Conservation (phyloP, 306 rosid genomes). For the Dalbergia cochinchinensis region DNA sequence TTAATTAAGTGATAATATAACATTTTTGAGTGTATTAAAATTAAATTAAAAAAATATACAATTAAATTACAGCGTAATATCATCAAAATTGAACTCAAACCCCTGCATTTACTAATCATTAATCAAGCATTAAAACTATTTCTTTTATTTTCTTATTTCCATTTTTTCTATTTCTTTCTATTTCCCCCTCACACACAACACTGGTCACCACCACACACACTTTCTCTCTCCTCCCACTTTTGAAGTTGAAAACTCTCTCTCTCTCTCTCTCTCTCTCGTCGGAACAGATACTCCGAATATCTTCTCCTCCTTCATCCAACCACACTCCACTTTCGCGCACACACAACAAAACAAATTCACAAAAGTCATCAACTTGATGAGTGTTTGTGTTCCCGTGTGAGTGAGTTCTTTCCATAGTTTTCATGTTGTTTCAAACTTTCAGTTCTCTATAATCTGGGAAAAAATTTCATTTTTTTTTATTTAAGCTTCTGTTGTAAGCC, state of each 20-base stretch:
- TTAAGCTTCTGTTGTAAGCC: constrained; percentile 57
- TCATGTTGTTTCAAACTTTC: constrained; percentile 32
- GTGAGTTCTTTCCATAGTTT: constrained; percentile 1
- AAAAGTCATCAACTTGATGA: constrained; percentile 33
- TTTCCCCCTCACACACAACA: constrained; percentile 1
- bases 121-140: too few species aligned
- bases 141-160: not conserved
- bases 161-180: not conserved
- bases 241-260: constrained; percentile 24
- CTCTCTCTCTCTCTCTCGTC: constrained; percentile 52
- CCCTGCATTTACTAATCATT: too few species aligned
- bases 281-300: constrained; percentile 60
- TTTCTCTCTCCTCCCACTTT: constrained; percentile 46
- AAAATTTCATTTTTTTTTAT: constrained; percentile 26
- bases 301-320: constrained; percentile 45
- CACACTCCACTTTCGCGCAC: not conserved
- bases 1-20: too few species aligned
- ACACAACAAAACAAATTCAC: not conserved
- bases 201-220: not conserved
- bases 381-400: not conserved
- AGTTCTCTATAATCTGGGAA: constrained; percentile 27
- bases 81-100: too few species aligned
- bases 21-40: too few species aligned
- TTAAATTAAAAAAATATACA: too few species aligned
- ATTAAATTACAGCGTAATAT: too few species aligned